Evolutionary conservation across 345 rosid species (phyloP).

Genomic region (Passiflora organensis): DNA sequence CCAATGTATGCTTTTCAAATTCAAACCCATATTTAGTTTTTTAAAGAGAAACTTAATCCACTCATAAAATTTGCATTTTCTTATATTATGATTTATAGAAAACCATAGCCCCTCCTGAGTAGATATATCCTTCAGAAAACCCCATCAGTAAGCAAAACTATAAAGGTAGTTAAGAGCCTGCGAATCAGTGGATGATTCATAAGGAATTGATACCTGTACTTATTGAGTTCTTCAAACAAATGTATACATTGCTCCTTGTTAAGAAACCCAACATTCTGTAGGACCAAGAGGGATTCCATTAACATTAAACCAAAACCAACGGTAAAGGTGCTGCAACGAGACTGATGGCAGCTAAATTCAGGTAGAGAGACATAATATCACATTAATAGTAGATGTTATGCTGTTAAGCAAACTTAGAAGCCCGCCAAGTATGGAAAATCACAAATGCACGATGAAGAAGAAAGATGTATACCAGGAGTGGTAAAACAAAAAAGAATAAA

Average conservation of each 20-base stretch:
- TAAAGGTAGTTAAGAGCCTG: background rate
- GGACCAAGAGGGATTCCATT: slow-evolving; percentile 14
- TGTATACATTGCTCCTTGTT: slow-evolving; percentile 66
- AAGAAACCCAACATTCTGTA: slow-evolving; percentile 59
- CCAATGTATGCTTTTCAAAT: too few species aligned
- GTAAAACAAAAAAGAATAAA: too few species aligned
- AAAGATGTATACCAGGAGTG: too few species aligned
- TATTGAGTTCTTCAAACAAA: slow-evolving; percentile 75
- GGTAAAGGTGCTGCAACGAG: background rate
- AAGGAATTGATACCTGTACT: slow-evolving; percentile 60
- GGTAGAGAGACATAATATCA: background rate
- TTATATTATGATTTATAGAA: too few species aligned
- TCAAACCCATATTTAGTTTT: too few species aligned
- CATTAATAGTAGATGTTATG: background rate
- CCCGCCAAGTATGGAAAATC: background rate
- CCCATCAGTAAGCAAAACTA: background rate
- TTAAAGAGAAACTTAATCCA: too few species aligned
- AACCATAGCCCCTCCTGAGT: too few species aligned
- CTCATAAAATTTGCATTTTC: too few species aligned
- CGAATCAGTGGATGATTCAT: background rate
- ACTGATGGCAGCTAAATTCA: background rate
- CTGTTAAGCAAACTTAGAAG: background rate
- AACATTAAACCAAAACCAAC: background rate
- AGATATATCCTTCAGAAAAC: background rate
- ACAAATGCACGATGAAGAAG: background rate